These are phyloP conservation scores for Lecanicillium sp. DNA, from an alignment of 2,329 filamentous ascomycete genomes.

Conservation along the genomic window DNA sequence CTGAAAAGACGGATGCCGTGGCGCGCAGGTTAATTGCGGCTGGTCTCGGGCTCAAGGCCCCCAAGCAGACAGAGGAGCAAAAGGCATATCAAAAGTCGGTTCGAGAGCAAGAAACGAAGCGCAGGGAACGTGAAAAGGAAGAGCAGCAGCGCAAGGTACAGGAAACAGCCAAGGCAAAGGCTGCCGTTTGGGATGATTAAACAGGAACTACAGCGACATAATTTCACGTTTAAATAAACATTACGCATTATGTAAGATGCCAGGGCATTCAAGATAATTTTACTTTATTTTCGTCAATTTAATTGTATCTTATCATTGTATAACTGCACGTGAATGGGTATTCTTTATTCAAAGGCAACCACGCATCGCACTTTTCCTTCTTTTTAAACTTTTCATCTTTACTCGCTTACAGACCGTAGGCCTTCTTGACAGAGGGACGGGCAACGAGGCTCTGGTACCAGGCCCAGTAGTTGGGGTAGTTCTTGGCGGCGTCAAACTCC, in stretches of 20 bases:
- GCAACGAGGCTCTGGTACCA: constrained; percentile 25
- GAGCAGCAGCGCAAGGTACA: constrained; percentile 52
- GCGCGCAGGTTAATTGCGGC: constrained; percentile 85
- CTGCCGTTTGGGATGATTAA: constrained; percentile 77
- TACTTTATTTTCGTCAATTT: no score
- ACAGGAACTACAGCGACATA: not conserved
- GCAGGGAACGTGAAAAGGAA: constrained; percentile 62
- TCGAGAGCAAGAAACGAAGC: constrained; percentile 76
- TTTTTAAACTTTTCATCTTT: not conserved
- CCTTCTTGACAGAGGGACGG: constrained; percentile 21
- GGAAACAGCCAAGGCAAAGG: constrained; percentile 67
- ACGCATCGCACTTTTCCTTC: no score
- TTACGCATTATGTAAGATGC: not conserved
- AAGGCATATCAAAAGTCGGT: constrained; percentile 75
- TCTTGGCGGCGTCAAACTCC: constrained; percentile 19
- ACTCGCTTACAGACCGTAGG: constrained; percentile 13
- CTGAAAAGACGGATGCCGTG: constrained; percentile 90
- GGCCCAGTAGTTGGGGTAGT: constrained; percentile 24
- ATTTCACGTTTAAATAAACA: not conserved
- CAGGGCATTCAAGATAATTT: no score
- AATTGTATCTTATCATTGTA: no score
- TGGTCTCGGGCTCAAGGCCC: constrained; percentile 72
- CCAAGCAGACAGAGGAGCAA: constrained; percentile 81
- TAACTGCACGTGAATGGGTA: no score
- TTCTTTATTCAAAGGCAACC: no score